Conservation (phyloP, 2,329 filamentous ascomycete species). For the Hypoxylon sp. region DNA sequence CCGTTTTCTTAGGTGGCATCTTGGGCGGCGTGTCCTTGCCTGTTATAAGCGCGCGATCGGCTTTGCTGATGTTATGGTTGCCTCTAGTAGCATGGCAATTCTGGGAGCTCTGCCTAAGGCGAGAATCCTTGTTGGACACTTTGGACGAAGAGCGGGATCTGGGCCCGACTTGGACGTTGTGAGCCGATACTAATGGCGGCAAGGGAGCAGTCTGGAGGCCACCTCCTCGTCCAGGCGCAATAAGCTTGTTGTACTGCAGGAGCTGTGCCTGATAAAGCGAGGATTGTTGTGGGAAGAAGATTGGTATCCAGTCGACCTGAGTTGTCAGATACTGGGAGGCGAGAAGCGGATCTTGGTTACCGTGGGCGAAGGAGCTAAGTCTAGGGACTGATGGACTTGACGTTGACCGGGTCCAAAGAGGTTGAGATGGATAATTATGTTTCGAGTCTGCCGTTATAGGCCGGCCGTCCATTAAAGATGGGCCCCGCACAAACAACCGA, state of each 20-base stretch:
- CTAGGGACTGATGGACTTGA: conserved; percentile 55
- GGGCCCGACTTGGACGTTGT: conserved; percentile 69
- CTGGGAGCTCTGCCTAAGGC: conserved; percentile 64
- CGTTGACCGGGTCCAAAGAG: conserved; percentile 59
- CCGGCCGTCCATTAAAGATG: conserved; percentile 67
- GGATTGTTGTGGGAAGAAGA: conserved; percentile 71
- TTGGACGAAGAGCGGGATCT: conserved; percentile 73
- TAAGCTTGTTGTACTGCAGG: conserved; percentile 75
- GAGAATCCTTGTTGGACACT: conserved; percentile 69
- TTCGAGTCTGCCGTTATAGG: conserved; percentile 65
- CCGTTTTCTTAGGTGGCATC: conserved; percentile 65
- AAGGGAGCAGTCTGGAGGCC: conserved; percentile 71
- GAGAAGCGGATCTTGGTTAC: conserved; percentile 46
- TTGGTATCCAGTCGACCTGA: conserved; percentile 67
- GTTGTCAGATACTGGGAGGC: conserved; percentile 57
- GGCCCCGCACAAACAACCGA: conserved; percentile 51
- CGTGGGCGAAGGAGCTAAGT: conserved; percentile 50
- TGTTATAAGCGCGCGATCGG: conserved; percentile 73
- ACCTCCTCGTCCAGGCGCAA: conserved; percentile 69
- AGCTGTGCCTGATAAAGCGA: conserved; percentile 74
- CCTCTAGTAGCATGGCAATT: conserved; percentile 77
- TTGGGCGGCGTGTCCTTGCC: conserved; percentile 68
- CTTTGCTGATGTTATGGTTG: conserved; percentile 69
- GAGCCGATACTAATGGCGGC: conserved; percentile 68
- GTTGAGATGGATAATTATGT: conserved; percentile 62